These are phyloP conservation scores for Phialophora expanda DNA, from an alignment of 2,329 filamentous ascomycete genomes.

Conservation along the genomic window DNA sequence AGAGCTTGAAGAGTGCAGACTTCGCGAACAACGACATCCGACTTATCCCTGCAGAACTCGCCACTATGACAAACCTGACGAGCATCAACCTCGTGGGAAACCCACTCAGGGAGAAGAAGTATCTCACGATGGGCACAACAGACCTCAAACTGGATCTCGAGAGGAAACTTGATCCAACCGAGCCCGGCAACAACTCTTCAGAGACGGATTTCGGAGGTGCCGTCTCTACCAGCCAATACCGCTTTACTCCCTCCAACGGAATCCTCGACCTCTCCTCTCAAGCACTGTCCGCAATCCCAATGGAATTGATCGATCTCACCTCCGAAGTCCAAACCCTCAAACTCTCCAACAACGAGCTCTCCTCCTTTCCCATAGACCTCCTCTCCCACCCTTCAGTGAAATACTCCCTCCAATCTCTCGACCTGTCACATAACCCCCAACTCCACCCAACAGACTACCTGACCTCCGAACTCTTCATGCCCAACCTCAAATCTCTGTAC, in stretches of 20 bases:
- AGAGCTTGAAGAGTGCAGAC: conserved; percentile 75
- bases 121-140: conserved; percentile 72
- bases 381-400: conserved; percentile 68
- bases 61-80: conserved; percentile 76
- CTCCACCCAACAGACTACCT: conserved; percentile 70
- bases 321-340: conserved; percentile 51
- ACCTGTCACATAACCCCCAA: conserved; percentile 73
- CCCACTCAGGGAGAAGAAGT: conserved; percentile 85
- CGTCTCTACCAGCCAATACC: conserved; percentile 5
- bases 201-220: background rate
- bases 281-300: conserved; percentile 54
- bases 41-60: conserved; percentile 74
- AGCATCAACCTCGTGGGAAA: conserved; percentile 85
- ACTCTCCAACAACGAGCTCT: conserved; percentile 78
- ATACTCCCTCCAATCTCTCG: conserved; percentile 71
- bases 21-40: conserved; percentile 85
- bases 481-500: conserved; percentile 76
- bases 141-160: conserved; percentile 32
- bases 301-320: conserved; percentile 60
- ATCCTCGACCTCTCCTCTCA: conserved; percentile 70
- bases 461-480: conserved; percentile 69
- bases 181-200: background rate
- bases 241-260: conserved; percentile 33
- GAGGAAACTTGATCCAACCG: conserved; percentile 22
- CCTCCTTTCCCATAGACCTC: conserved; percentile 67